Base-by-base conservation (phyloP, 495 filamentous ascomycete species). In the Penicillium odoratum region DNA sequence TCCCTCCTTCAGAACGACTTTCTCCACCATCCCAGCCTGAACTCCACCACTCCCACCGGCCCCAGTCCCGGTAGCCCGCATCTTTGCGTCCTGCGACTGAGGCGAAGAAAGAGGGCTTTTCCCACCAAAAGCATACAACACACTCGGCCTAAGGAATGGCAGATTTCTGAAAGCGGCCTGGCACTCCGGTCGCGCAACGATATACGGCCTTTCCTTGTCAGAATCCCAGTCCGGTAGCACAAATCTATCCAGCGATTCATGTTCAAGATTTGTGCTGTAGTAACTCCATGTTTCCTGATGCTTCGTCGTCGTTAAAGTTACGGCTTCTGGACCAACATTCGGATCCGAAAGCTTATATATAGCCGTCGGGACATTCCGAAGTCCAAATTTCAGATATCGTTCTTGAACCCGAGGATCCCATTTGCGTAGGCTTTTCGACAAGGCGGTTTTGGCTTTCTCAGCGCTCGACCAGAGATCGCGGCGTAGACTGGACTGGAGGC, bases 31-130 rank as follows among this genome's bases (percentile, higher is more conserved):
- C 82, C 81, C 54, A 82, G 67, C 58, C 78, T 73, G 0, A 91
- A 62, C 74, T 2, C 88, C 89, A 2, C 89, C 89, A 66, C 81
- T 87, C 3, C 89, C 89, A n/a, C 88, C 87, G 3, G 77, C 53
- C 0, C 86, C 89, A 0, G 72, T 63, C 4, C 89, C 89, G 7
- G 89, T 92, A 8, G 69, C 60, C n/a, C 78, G 74, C 70, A 90
- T 73, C 70, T 89, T 91, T 29, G 77, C 58, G 30, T 78, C 67
- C 36, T 82, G 76, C 8, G 71, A 51, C 2, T 72, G 69, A 0
- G 81, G 78, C 0, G 53, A 18, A 0, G 81, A 83, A 34, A 91
- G 69, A 8, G 75, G 60, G 33, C 81, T 85, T n/a, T 68, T 61
- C 7, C 59, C 75, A 25, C 87, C 89, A 70, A 88, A 88, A 29